Evolutionary conservation across 2,329 filamentous ascomycete species (phyloP).

Genomic region (Ramularia collo-cygni): DNA sequence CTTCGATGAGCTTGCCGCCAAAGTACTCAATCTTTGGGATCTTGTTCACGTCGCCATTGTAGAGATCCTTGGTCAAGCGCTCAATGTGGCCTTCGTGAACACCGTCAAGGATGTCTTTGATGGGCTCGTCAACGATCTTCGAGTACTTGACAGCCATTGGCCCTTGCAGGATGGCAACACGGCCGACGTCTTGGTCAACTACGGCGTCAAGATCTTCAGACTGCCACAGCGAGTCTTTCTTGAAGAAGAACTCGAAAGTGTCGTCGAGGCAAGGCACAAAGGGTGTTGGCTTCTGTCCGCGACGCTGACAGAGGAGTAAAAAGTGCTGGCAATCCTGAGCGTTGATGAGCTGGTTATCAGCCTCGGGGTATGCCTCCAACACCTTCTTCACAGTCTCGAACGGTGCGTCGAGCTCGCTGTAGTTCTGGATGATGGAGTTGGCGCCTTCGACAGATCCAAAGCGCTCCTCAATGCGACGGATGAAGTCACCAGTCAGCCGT

Average conservation of each 20-base stretch:
- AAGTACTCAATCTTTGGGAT: slow-evolving; percentile 93
- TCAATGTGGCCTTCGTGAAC: slow-evolving; percentile 86
- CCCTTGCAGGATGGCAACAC: slow-evolving; percentile 93
- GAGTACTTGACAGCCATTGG: slow-evolving; percentile 90
- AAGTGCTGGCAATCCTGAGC: slow-evolving; percentile 98
- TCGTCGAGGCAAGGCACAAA: slow-evolving; percentile 95
- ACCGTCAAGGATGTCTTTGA: slow-evolving; percentile 87
- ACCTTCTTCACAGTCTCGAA: slow-evolving; percentile 73
- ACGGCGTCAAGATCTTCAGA: slow-evolving; percentile 96
- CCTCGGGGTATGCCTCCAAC: slow-evolving; percentile 74
- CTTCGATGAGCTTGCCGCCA: slow-evolving; percentile 73
- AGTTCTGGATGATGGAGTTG: slow-evolving; percentile 80
- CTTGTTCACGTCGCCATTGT: slow-evolving; percentile 62
- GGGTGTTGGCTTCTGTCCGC: slow-evolving; percentile 89
- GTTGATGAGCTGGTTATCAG: slow-evolving; percentile 87
- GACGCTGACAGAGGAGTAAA: slow-evolving; percentile 82
- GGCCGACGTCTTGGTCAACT: slow-evolving; percentile 88
- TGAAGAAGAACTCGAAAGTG: slow-evolving; percentile 99
- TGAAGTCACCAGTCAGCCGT: slow-evolving; percentile 85
- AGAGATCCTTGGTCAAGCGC: slow-evolving; percentile 70
- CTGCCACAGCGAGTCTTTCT: slow-evolving; percentile 99
- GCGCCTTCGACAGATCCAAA: slow-evolving; percentile 69
- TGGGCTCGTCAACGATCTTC: slow-evolving; percentile 81
- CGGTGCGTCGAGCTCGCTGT: slow-evolving; percentile 77
- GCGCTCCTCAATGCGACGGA: slow-evolving; percentile 92